phyloP scores from a whole-genome alignment of 2,329 filamentous ascomycete genomes.

The Ophiostoma tasmaniense region DNA sequence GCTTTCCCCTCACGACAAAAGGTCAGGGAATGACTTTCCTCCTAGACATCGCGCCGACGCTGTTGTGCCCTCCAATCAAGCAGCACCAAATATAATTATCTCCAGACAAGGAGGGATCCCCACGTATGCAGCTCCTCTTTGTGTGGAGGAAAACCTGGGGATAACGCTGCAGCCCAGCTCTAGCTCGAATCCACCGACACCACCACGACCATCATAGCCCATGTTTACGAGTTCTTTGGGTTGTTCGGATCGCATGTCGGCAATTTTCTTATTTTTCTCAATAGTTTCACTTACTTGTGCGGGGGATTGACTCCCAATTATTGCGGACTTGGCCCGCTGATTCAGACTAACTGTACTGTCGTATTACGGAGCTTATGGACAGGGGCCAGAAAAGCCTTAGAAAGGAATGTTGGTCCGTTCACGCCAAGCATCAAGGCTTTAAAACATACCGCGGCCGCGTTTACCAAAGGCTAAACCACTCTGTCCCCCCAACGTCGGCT shows the following conservation, averaged over 20 bases:
- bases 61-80: not conserved
- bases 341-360: not conserved
- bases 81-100: not conserved
- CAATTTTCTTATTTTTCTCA: not conserved
- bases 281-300: not conserved
- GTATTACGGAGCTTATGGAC: not conserved
- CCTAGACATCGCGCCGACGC: not conserved
- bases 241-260: not conserved
- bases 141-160: conserved; percentile 2
- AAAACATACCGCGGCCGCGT: not conserved
- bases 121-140: not conserved
- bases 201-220: not conserved
- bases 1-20: not conserved
- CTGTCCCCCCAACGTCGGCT: not conserved
- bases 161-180: not conserved
- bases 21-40: not conserved
- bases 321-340: not conserved
- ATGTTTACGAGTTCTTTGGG: not conserved
- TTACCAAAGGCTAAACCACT: not conserved
- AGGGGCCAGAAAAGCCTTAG: not conserved
- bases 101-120: not conserved
- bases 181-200: not conserved
- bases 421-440: not conserved
- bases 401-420: not conserved
- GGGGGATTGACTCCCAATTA: not conserved